These are phyloP conservation scores for Scenedesmus sp. DNA, from an alignment of 163 green algal species.

Conservation along the genomic window DNA sequence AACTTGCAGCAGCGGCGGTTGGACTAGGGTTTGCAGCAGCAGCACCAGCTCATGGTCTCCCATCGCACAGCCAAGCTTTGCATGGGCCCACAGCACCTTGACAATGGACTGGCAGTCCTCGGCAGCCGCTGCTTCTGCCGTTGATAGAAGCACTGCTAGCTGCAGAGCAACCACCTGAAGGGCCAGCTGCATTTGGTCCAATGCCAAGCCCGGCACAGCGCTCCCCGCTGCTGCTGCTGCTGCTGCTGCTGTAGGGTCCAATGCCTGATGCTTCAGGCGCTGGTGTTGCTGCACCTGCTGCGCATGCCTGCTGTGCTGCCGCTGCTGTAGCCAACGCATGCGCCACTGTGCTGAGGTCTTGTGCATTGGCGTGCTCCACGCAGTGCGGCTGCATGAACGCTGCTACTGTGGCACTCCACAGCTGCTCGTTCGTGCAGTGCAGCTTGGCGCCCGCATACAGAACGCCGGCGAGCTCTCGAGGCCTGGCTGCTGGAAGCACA, in stretches of 20 bases:
- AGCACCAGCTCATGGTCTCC: not conserved
- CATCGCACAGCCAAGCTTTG: not conserved
- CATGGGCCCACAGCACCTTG: constrained; percentile 13
- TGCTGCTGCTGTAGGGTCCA: not conserved
- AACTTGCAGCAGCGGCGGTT: not conserved
- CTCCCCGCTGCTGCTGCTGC: not conserved
- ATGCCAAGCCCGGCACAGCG: not conserved
- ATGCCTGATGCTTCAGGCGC: not conserved
- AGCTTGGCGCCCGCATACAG: constrained; percentile 8
- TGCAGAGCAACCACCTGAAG: constrained; percentile 12
- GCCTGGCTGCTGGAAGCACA: not conserved
- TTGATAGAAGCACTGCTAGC: not conserved
- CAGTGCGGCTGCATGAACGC: not conserved
- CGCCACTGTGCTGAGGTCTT: not conserved
- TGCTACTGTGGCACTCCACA: constrained; percentile 2
- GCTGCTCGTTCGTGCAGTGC: not conserved
- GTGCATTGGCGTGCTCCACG: not conserved
- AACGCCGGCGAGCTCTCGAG: not conserved
- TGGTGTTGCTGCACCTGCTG: not conserved
- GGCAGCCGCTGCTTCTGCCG: not conserved
- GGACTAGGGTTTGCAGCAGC: constrained; percentile 8
- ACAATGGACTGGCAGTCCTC: not conserved
- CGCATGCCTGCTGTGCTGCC: not conserved
- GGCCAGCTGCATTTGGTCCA: not conserved
- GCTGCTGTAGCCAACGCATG: constrained; percentile 1